Percentiles rank a stretch among this genome's conserved stretches.
These are phyloP conservation scores for Phytophthora tentaculata DNA, from an alignment of 352 stramenopile species.

Conservation along the genomic window DNA sequence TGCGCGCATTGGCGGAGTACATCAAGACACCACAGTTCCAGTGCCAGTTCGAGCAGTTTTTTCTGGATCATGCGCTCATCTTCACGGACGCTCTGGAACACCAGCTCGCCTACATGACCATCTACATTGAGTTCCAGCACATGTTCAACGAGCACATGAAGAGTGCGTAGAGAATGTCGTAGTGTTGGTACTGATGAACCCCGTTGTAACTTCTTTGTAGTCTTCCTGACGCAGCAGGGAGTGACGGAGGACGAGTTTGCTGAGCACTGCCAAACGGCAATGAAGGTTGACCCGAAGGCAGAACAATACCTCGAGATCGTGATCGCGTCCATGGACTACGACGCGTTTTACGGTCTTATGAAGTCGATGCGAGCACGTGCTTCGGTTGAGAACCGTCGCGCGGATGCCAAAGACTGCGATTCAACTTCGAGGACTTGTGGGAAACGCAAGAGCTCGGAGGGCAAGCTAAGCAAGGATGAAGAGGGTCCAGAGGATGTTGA, in stretches of 20 bases:
- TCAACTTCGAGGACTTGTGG: conserved; percentile 10
- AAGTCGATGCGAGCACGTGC: conserved; percentile 71
- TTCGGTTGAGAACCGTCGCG: conserved; percentile 41
- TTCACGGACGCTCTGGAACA: conserved; percentile 77
- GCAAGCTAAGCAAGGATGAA: conserved; percentile 40
- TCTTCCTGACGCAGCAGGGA: conserved; percentile 54
- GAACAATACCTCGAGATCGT: conserved; percentile 81
- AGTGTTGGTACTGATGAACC: not conserved
- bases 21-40: conserved; percentile 71
- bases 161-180: conserved; percentile 24
- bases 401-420: conserved; percentile 42
- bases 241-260: conserved; percentile 70
- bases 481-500: conserved; percentile 30
- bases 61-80: conserved; percentile 65
- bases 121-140: conserved; percentile 76
- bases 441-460: conserved; percentile 29
- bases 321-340: conserved; percentile 81
- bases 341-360: conserved; percentile 78
- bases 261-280: conserved; percentile 54
- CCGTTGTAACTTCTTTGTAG: conserved; percentile 33
- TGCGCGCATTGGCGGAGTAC: conserved; percentile 64
- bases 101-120: conserved; percentile 73
- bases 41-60: conserved; percentile 77
- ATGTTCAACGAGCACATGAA: conserved; percentile 81
- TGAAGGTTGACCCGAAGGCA: conserved; percentile 62